Evolutionary conservation across 1,284 basidiomycete genomes (phyloP), one percentile per base, ranked within the genome.

Genomic region (Trametes versicolor): DNA sequence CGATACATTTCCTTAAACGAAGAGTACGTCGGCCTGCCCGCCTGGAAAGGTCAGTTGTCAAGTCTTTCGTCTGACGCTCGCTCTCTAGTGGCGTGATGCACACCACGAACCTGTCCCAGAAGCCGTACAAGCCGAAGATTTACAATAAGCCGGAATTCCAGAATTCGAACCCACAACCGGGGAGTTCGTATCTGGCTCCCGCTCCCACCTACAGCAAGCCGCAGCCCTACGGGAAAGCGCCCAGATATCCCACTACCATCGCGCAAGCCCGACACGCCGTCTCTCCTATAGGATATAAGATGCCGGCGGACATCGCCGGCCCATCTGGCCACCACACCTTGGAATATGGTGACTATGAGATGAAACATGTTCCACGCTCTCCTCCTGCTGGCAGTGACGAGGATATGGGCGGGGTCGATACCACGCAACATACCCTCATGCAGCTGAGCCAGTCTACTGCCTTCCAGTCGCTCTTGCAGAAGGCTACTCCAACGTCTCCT

Each of bases 1-100:
- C 65, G 66, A 23, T 70, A 70, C 58, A 67, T 70, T 10, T 70
- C 68, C 32, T 48, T 70, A 34, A 70, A 67, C 60, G 68, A 70
- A 70, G 68, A 70, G 68, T 70, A 70, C 66, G 68, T 70, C 58
- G 63, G 65, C 52, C 56, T 60, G 43, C 51, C 53, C 39, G 36
- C 53, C 32, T 61, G 17, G 13, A 17, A 69, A 69, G 68, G 68
- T 69, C 68, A 69, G 68, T 69, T 69, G 48, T 37, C 47, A 54
- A 32, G 39, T 51, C 32, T 25, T 43, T 39, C 25, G 17, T 51
- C 66, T 67, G 48, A 64, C 60, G 13, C 54, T 15, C 34, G 25
- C 25, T n/a, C 25, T 34, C 27, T 43, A 70, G 65, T 58, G 68
- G 68, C 52, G 52, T 70, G 41, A 67, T 65, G 64, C 68, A 67